Base-by-base conservation (phyloP, 2,329 filamentous ascomycete genomes). In the Scedosporium dehoogii region DNA sequence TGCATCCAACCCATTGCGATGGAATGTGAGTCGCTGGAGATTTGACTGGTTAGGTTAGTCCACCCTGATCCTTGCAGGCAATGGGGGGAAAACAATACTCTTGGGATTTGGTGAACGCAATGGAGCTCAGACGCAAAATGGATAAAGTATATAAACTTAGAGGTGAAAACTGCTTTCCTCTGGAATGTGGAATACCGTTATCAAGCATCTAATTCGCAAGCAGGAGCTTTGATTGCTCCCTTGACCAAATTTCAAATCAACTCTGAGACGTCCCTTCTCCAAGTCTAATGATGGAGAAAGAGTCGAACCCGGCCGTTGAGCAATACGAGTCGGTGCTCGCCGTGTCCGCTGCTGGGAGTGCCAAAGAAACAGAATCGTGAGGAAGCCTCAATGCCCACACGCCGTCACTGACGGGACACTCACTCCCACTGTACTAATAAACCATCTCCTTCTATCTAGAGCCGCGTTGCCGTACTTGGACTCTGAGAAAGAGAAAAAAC, bases 401-500 rank as follows among this genome's bases (percentile, higher is more conserved):
- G 29, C 3, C 6, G 4, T 6, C 3, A 4, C 27, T 12, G 6
- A 38, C 12, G 23, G 3, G 3, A 18, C 12, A 38, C 18, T 7
- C 55, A 25, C 7, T 27, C 1, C 9, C 9, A 27, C 18, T 21
- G 3, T 25, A 41, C 56, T 42, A 21, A 58, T n/a, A 3, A 14
- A 58, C n/a, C 3, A 18, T 21, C 16, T 25, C 5, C 14, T 7
- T 33, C 29, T 6, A 6, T 58, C 56, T 58, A 58, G 56, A 12
- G 27, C 29, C 12, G 38, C 27, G 14, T 7, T 23, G 16, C 42
- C 42, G 16, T 16, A 63, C 16, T 68, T 72, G n/a, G 72, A 73
- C 12, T 65, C 67, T 4, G 69, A 59, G 7, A 69, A 68, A 6
- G 72, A 73, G 60, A 67, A 68, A n/a, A 67, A 63, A 23, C 76